These are phyloP conservation scores for Moniliella sp. DNA, from an alignment of 1,284 basidiomycete species.

Conservation along the genomic window DNA sequence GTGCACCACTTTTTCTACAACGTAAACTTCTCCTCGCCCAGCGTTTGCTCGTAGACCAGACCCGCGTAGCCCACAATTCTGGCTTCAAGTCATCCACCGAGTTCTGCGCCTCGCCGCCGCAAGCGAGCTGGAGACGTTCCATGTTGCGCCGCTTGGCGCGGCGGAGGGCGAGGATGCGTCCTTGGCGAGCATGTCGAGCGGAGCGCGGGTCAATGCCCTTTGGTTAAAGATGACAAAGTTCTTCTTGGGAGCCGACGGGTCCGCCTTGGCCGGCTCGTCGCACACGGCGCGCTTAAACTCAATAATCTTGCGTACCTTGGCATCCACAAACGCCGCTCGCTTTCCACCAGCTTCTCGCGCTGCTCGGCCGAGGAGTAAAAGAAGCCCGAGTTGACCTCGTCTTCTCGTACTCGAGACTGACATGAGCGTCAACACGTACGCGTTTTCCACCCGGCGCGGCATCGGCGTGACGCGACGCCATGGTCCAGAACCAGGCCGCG, in stretches of 20 bases:
- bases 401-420: slow-evolving; percentile 96
- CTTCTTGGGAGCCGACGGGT: slow-evolving; percentile 41
- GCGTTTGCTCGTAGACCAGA: slow-evolving; percentile 91
- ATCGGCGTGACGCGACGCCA: slow-evolving; percentile 92
- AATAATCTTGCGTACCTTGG: slow-evolving; percentile 84
- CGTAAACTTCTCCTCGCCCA: slow-evolving; percentile 96
- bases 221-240: slow-evolving; percentile 93
- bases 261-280: slow-evolving; percentile 35
- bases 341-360: slow-evolving; percentile 93
- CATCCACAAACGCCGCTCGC: slow-evolving; percentile 85
- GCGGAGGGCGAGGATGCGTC: slow-evolving; percentile 78
- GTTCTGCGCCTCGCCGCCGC: slow-evolving; percentile 87
- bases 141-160: slow-evolving; percentile 65
- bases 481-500: slow-evolving; percentile 79
- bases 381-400: slow-evolving; percentile 99
- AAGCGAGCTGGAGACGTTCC: slow-evolving; percentile 44
- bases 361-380: slow-evolving; percentile 98
- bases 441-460: slow-evolving; percentile 94
- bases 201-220: slow-evolving; percentile 95
- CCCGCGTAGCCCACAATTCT: slow-evolving; percentile 84
- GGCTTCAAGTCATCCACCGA: slow-evolving; percentile 87
- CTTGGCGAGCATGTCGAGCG: slow-evolving; percentile 85
- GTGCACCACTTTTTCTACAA: slow-evolving; percentile 82
- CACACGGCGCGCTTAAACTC: slow-evolving; percentile 91
- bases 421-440: slow-evolving; percentile 80